Base-by-base conservation (phyloP, 768 basidiomycete species). In the Pilatotrama ljubarskyi region DNA sequence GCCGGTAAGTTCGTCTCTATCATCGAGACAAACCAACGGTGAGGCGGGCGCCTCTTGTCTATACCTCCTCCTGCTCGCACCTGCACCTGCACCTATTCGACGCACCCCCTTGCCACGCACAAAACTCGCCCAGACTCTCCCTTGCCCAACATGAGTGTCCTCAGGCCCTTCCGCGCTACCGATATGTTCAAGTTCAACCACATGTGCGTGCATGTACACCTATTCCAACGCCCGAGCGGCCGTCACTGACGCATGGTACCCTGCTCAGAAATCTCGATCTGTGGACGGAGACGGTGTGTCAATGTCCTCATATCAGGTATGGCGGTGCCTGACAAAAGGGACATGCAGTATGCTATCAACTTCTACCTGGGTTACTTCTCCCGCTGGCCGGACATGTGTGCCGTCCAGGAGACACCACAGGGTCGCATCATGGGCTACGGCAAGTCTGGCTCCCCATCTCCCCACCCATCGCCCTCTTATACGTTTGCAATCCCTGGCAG, bases 161-260 rank as follows among this genome's bases (percentile, higher is more conserved):
- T 91, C 1, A 82, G 95, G 48, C 88, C 94, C 15, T 95, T 97
- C 80, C 82, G 84, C 71, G 92, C 93, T 11, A 84, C 86, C 0
- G 95, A 98, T 74, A 82, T 96, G 75, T 92, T 96, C 79, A 88
- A 84, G 66, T 96, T 95, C 77, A 97, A 97, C 70, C 91, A 91
- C 70, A 83, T 96, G 92, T 90, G 68, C 62, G 86, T 76, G 2
- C 3, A 37, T 61, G 86, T 76, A 3, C 3, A 37, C 14, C 24
- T 14, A 17, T 17, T 35, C n/a, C 2, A 26, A n/a, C 6, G 14
- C 15, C 20, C 22, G 5, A n/a, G 18, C 11, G 2, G 37, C 6
- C 17, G 14, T 22, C 18, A 10, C 32, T 18, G 35, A 49, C 22
- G 24, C 20, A n/a, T 1, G 13, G 9, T 24, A 18, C 38, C 40